phyloP scores from a whole-genome alignment of 2,329 filamentous ascomycete species.

The Scedosporium boydii region DNA sequence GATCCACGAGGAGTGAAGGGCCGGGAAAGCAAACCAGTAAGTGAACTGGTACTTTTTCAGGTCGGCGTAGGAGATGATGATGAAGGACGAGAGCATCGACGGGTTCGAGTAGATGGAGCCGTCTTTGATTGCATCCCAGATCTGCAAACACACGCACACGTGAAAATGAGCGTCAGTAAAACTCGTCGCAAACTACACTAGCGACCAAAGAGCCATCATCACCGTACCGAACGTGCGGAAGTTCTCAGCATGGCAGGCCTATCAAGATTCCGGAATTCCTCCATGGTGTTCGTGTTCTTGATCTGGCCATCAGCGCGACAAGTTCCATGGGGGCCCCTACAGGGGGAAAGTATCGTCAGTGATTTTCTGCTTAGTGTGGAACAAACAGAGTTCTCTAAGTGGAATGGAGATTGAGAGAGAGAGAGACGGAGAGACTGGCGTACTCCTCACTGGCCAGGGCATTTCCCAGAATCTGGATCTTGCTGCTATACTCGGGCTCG shows the following conservation, averaged over 20 bases:
- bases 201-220: constrained; percentile 15
- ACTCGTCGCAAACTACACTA: background rate
- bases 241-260: constrained; percentile 69
- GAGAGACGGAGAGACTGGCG: constrained; percentile 23
- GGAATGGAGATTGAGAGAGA: background rate
- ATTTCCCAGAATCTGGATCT: constrained; percentile 83
- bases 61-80: constrained; percentile 85
- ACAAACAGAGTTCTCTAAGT: background rate
- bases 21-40: constrained; percentile 97
- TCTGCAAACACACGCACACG: constrained; percentile 41
- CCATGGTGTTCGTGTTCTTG: constrained; percentile 91
- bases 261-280: constrained; percentile 81
- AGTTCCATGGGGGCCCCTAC: constrained; percentile 57
- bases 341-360: constrained; percentile 1
- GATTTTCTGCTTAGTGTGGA: background rate
- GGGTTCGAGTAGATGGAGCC: constrained; percentile 93
- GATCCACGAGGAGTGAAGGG: constrained; percentile 81
- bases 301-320: constrained; percentile 88
- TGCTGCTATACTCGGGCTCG: constrained; percentile 65
- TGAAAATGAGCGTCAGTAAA: background rate
- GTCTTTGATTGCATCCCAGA: constrained; percentile 96
- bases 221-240: constrained; percentile 61
- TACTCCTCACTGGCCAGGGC: constrained; percentile 78
- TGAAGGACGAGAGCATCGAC: constrained; percentile 80
- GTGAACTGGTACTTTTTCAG: constrained; percentile 95